phyloP scores from a whole-genome alignment of 176 grass and related monocot genomes.

The Triticum dicoccoides region DNA sequence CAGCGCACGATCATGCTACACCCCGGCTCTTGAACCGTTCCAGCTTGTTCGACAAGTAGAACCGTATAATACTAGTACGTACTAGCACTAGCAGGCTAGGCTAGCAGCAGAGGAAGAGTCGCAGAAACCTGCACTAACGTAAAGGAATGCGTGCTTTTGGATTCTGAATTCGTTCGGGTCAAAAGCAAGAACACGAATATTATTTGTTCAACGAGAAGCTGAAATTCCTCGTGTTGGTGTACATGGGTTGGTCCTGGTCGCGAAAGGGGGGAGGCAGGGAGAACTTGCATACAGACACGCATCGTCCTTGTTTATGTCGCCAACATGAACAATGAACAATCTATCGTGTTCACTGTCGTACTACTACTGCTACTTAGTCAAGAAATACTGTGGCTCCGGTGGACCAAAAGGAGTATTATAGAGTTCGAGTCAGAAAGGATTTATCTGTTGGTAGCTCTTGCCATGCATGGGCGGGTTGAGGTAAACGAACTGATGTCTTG shows the following conservation, averaged over 20 bases:
- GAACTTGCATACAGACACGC: background rate
- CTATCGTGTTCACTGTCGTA: background rate
- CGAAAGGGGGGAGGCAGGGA: background rate
- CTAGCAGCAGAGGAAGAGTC: background rate
- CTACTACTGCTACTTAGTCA: background rate
- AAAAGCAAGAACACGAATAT: constrained; percentile 25
- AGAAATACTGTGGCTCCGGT: background rate
- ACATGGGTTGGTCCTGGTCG: background rate
- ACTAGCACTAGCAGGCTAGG: background rate
- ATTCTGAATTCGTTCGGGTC: constrained; percentile 13
- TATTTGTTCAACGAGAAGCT: background rate
- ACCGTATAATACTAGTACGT: background rate
- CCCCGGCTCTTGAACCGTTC: background rate
- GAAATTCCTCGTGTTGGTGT: background rate
- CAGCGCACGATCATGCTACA: background rate
- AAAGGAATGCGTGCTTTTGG: constrained; percentile 13
- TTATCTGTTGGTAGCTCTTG: background rate
- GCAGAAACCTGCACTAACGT: background rate
- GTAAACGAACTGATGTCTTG: background rate
- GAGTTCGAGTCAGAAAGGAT: background rate
- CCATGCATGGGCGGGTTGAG: too few species aligned
- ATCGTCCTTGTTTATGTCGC: background rate
- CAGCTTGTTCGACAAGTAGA: background rate
- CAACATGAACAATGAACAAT: background rate
- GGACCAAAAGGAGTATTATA: background rate